Conservation (phyloP, 192 early-diverging fungal genomes). For the Rhizophagus clarus region DNA sequence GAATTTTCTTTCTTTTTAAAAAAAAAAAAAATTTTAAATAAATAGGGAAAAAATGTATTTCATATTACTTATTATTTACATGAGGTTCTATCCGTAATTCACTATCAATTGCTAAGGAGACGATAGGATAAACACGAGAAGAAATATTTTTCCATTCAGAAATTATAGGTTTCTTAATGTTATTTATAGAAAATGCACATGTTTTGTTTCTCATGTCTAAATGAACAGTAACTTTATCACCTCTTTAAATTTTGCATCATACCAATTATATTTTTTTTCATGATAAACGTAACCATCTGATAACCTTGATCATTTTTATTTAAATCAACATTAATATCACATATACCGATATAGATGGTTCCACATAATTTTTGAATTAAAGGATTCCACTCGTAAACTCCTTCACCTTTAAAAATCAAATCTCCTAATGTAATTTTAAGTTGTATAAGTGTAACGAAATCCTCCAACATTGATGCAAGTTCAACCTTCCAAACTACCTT, state of each 20-base stretch:
- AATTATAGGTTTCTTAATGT: neutral
- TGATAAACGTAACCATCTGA: neutral
- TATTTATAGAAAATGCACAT: constrained; percentile 25
- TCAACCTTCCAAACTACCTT: no score
- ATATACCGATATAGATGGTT: neutral
- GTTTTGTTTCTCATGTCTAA: constrained; percentile 26
- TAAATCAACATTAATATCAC: neutral
- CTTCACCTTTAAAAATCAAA: neutral
- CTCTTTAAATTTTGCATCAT: constrained; percentile 2
- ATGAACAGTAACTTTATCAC: constrained; percentile 14
- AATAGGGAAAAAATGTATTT: no score
- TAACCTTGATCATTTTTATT: neutral
- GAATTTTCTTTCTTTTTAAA: no score
- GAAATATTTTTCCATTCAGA: constrained; percentile 20
- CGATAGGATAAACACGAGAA: constrained; percentile 21
- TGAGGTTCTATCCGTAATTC: neutral
- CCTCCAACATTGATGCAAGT: no score
- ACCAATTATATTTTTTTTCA: neutral
- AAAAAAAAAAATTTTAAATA: no score
- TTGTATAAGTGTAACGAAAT: neutral
- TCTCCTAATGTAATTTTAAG: neutral
- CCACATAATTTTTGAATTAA: neutral
- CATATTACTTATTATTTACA: no score
- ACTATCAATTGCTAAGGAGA: neutral
- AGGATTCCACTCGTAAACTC: constrained; percentile 16